Evolutionary conservation across 345 rosid species (phyloP).

Genomic region (Gossypium thurberi): DNA sequence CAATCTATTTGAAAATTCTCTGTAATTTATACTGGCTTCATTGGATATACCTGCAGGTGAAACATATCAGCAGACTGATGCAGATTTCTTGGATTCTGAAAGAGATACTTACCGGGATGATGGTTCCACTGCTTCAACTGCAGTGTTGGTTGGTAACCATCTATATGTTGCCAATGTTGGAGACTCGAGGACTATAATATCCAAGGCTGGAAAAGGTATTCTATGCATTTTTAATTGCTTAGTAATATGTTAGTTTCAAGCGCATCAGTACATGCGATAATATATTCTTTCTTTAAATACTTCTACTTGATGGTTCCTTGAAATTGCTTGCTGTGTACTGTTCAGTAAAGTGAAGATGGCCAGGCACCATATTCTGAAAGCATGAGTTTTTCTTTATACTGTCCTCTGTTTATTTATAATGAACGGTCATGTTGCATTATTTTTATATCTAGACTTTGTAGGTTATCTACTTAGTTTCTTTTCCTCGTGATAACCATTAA

Average conservation of each 20-base stretch:
- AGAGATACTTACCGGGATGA: slow-evolving; percentile 79
- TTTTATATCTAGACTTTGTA: not conserved
- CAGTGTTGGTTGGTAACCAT: slow-evolving; percentile 82
- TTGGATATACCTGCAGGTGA: slow-evolving; percentile 49
- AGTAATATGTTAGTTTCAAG: not conserved
- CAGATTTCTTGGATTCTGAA: slow-evolving; percentile 74
- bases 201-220: slow-evolving; percentile 86
- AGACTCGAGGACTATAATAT: slow-evolving; percentile 89
- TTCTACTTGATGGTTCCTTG: not conserved
- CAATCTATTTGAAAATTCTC: not conserved
- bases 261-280: not conserved
- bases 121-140: slow-evolving; percentile 99
- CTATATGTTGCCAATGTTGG: slow-evolving; percentile 98
- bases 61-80: slow-evolving; percentile 86
- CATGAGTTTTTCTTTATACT: not conserved
- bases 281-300: not conserved
- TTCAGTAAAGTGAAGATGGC: not conserved
- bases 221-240: not conserved
- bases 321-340: not conserved
- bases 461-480: not conserved
- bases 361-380: not conserved
- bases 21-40: slow-evolving; percentile 10
- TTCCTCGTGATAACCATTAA: not conserved
- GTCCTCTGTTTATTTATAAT: not conserved
- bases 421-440: not conserved